Conservation (phyloP, 225 moss, liverwort and hornwort species). For the Bryum argenteum region DNA sequence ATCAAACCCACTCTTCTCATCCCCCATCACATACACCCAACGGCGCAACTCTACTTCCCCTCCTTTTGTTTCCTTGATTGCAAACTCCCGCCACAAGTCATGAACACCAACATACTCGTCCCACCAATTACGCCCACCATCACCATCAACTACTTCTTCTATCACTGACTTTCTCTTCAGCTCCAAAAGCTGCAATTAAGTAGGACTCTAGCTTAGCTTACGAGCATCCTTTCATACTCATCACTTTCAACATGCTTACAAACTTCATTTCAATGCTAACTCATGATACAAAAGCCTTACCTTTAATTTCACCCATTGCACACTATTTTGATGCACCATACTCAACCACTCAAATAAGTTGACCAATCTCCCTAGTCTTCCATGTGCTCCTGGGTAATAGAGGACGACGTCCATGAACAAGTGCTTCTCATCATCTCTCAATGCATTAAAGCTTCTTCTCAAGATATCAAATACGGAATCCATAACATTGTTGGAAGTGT, state of each 20-base stretch:
- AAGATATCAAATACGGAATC: not conserved
- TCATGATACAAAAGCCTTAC: not conserved
- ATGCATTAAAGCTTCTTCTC: not conserved
- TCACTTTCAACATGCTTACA: no score
- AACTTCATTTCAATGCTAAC: no score
- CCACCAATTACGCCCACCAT: no score
- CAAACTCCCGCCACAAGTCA: constrained; percentile 25
- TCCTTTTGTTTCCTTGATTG: constrained; percentile 8
- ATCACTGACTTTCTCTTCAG: constrained; percentile 21
- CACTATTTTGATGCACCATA: constrained; percentile 29
- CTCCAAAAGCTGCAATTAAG: not conserved
- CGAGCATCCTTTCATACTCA: not conserved
- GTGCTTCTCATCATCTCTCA: not conserved
- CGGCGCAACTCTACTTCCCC: constrained; percentile 9
- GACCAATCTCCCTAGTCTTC: not conserved
- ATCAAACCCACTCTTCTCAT: constrained; percentile 10
- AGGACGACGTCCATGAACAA: not conserved
- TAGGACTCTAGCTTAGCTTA: not conserved
- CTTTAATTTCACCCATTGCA: not conserved
- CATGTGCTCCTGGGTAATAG: not conserved
- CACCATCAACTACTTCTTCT: constrained; percentile 15
- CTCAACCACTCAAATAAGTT: constrained; percentile 28
- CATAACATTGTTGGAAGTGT: constrained; percentile 15
- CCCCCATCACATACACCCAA: constrained; percentile 19
- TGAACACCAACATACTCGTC: constrained; percentile 9